Evolutionary conservation across 108 stramenopile genomes (phyloP), one percentile per base, ranked within the genome.

Genomic region (Thalassiosira profunda): DNA sequence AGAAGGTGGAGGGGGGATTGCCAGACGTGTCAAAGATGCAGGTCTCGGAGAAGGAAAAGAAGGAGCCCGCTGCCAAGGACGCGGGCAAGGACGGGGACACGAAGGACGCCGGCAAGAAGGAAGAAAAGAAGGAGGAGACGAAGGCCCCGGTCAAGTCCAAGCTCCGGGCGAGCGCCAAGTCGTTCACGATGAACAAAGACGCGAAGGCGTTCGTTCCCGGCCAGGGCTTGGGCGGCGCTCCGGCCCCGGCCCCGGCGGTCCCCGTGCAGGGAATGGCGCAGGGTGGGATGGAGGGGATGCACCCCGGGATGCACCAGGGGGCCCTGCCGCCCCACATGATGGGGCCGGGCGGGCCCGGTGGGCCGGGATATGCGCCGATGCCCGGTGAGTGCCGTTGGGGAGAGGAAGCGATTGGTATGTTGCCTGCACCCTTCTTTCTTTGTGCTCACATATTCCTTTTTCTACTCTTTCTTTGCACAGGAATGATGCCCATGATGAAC

Each of bases 121-220:
- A 80, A 20, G 53, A 67, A 49, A 64, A 79, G 34, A 53, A 71
- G 41, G 73, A 36, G 18, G 37, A 56, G 36, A 48, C 55, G 26
- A 49, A 58, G 18, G 33, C 45, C 44, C 74, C 76, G 30, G 59
- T 79, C 49, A 83, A 57, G 28, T 64, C 72, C 48, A 95, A 95
- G 54, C 83, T 95, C 73, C 92, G 87, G 51, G 86, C 90, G 59
- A 92, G 86, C 43, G 90, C 93, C 33, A 95, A 92, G 52, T 53
- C 60, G 18, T 91, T 91, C 64, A 72, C 88, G 7, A 89, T 95
- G 64, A 94, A 90, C 58, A 86, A 88, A 17, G 15, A 67, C 20
- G 93, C 90, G 21, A 94, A 91, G 63, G 63, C 87, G 11, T 95
- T 95, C 38, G 90, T 87, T 24, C 93, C 93, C 80, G 12, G 70